A percentile compares a stretch with the other conserved stretches of the same genome.
phyloP scores from a whole-genome alignment of 139 green algal species.

The Picochlorum sp. region DNA sequence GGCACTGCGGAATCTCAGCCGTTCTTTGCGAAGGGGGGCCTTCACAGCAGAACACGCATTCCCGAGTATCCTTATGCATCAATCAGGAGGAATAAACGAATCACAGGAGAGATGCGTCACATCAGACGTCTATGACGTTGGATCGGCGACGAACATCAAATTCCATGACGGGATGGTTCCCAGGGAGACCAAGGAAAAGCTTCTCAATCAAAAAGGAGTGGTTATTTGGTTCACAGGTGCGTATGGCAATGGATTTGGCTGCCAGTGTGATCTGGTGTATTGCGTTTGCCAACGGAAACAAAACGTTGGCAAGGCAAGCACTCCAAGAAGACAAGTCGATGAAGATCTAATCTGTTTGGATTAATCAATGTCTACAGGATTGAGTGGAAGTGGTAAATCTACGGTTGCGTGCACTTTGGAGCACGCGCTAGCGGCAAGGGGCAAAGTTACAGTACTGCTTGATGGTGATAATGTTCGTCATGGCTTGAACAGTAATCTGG shows the following conservation, averaged over 20 bases:
- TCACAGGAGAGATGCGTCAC: constrained; percentile 6
- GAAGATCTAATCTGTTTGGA: too few species aligned
- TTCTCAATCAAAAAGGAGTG: constrained; percentile 72
- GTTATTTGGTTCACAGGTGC: constrained; percentile 80
- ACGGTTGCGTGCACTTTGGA: constrained; percentile 65
- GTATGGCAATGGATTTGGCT: not conserved
- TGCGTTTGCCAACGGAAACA: not conserved
- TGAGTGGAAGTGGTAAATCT: constrained; percentile 66
- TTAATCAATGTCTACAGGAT: constrained; percentile 24
- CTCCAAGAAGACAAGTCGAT: too few species aligned
- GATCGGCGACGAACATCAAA: constrained; percentile 81
- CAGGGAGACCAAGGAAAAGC: constrained; percentile 55
- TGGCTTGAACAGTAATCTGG: constrained; percentile 87
- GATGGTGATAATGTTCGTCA: constrained; percentile 94
- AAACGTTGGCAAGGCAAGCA: too few species aligned
- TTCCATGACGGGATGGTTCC: constrained; percentile 68
- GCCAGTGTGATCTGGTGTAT: not conserved
- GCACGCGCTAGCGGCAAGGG: constrained; percentile 59
- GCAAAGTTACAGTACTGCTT: constrained; percentile 67
- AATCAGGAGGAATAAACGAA: not conserved
- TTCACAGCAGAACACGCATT: too few species aligned
- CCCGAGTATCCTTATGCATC: too few species aligned
- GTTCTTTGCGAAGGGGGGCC: too few species aligned
- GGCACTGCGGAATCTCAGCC: too few species aligned
- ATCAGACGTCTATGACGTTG: constrained; percentile 62